phyloP scores from a whole-genome alignment of 176 grass and related monocot species.

The Paspalum vaginatum region DNA sequence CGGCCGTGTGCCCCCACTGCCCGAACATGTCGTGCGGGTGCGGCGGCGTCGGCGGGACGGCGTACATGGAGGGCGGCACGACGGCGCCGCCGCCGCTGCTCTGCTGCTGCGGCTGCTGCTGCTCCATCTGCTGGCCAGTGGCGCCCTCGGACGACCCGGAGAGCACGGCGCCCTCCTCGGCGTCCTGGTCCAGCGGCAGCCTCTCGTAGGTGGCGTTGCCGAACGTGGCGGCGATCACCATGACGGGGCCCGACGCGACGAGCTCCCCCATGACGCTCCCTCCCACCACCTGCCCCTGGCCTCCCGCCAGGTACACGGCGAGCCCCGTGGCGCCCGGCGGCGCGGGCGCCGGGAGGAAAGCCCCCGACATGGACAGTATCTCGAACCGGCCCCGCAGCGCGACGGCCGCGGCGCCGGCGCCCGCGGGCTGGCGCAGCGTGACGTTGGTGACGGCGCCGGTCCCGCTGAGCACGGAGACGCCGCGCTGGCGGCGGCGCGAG shows the following conservation, averaged over 20 bases:
- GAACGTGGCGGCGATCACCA: constrained; percentile 94
- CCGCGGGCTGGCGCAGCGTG: constrained; percentile 71
- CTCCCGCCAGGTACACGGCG: constrained; percentile 78
- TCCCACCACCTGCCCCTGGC: constrained; percentile 83
- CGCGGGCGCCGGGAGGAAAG: constrained; percentile 79
- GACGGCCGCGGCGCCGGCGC: constrained; percentile 44
- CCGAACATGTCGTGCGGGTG: constrained; percentile 75
- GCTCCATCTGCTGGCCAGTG: constrained; percentile 47
- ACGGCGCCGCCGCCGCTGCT: constrained; percentile 43
- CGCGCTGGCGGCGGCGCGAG: constrained; percentile 74
- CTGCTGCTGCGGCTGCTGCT: constrained; percentile 41
- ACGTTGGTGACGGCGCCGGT: constrained; percentile 80
- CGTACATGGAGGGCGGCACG: constrained; percentile 53
- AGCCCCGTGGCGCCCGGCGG: constrained; percentile 71
- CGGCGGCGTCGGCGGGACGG: constrained; percentile 50
- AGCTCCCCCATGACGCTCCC: constrained; percentile 87
- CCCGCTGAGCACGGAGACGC: constrained; percentile 83
- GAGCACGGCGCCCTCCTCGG: constrained; percentile 50
- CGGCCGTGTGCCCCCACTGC: constrained; percentile 64
- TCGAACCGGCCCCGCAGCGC: constrained; percentile 75
- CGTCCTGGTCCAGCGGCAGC: constrained; percentile 72
- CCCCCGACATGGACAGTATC: constrained; percentile 76
- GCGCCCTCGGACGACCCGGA: constrained; percentile 52
- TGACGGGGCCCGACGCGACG: constrained; percentile 79
- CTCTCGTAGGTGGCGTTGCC: constrained; percentile 88